Evolutionary conservation across 768 basidiomycete species (phyloP), one percentile per base, ranked within the genome.

Genomic region (Artomyces pyxidatus): DNA sequence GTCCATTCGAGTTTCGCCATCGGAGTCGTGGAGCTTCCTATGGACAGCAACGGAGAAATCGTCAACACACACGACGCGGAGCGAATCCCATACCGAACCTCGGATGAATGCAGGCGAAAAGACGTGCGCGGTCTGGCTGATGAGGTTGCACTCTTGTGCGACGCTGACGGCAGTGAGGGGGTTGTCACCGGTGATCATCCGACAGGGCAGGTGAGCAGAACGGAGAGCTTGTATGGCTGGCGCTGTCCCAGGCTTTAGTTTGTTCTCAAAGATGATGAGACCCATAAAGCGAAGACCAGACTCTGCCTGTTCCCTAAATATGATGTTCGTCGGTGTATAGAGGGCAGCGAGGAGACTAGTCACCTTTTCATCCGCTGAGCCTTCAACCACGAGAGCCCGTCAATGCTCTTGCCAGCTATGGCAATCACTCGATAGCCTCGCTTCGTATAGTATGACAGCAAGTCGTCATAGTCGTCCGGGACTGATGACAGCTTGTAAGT

Each of bases 141-240:
- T 83, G 48, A 99, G 69, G 37, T 78, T 79, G 56, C 95, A 98
- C 68, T 99, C 96, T 50, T 94, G 73, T 1, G 93, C 96, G 30
- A 99, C 95, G 56, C 93, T 96, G 59, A 97, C 88, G 4, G 95
- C 96, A 6, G 96, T 99, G 35, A 96, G 72, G 27, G 93, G 84
- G 55, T 99, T 99, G 61, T 99, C 96, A 9, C 96, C 96, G 0
- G 96, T 99, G 44, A 96, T 94, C 96, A 99, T 98, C 55, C 94
- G 76, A 59, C 91, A 94, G 17, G 91, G 88, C 30, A 99, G 68
- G 68, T 97, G 92, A 1, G 96, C 96, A 2, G 77, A 74, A 45
- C 93, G 83, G 14, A 99, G 74, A 0, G 83, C 83, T 52, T 91
- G 85, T 39, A 99, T 96, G 6, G 88, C 91, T 27, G 91, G 85